Evolutionary conservation across 1,284 basidiomycete genomes (phyloP).

Genomic region (Fomitopsis schrenkii): DNA sequence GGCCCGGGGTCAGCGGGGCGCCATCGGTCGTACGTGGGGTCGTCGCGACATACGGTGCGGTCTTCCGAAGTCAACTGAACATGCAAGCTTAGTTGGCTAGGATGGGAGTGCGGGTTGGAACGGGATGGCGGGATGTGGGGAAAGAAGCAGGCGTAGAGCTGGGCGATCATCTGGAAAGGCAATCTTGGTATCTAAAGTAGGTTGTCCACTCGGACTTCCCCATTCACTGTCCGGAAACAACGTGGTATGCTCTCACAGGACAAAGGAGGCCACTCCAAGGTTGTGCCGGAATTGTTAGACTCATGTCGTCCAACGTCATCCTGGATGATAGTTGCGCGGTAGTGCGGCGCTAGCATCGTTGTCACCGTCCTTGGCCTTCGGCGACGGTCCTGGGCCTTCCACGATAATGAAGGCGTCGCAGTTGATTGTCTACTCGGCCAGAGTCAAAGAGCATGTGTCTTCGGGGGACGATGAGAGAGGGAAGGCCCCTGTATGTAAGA

Average conservation of each 20-base stretch:
- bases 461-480: background rate
- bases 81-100: background rate
- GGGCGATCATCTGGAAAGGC: constrained; percentile 2
- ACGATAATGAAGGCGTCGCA: background rate
- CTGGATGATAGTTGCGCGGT: background rate
- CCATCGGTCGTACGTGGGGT: background rate
- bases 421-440: background rate
- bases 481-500: background rate
- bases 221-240: background rate
- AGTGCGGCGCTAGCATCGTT: background rate
- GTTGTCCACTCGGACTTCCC: background rate
- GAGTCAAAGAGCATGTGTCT: background rate
- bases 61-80: background rate
- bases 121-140: background rate
- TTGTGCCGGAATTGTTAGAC: background rate
- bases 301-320: background rate
- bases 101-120: background rate
- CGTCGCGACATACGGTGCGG: background rate
- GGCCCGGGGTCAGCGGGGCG: background rate
- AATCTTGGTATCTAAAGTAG: background rate
- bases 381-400: background rate
- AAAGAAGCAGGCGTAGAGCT: background rate
- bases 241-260: background rate
- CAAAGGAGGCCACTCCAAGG: background rate
- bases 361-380: background rate